Evolutionary conservation across 208 protist genomes (phyloP).

Genomic region (Herpetomonas samuelpessoai): DNA sequence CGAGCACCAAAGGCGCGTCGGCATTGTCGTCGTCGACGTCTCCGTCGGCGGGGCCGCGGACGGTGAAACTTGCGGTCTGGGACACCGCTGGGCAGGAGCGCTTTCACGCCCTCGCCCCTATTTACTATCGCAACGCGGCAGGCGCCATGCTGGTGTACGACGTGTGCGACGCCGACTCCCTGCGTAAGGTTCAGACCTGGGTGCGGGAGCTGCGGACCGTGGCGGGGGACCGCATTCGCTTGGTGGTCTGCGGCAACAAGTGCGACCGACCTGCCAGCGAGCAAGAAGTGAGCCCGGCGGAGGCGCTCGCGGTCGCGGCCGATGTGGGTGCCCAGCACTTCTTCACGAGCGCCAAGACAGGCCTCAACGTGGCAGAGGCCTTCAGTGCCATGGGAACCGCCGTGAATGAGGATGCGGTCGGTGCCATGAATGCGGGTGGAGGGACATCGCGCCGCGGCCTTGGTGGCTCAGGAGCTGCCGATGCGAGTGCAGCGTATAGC

Average conservation of each 20-base stretch:
- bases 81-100: conserved; percentile 81
- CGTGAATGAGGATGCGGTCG: background rate
- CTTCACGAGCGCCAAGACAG: conserved; percentile 67
- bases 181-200: conserved; percentile 94
- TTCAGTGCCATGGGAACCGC: conserved; percentile 62
- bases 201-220: conserved; percentile 93
- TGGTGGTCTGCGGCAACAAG: conserved; percentile 96
- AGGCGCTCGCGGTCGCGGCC: conserved; percentile 60
- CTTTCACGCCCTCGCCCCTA: conserved; percentile 79
- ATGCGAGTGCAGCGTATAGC: background rate
- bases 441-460: conserved; percentile 1
- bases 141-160: conserved; percentile 96
- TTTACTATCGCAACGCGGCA: conserved; percentile 84
- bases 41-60: conserved; percentile 15
- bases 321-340: conserved; percentile 63
- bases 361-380: conserved; percentile 52
- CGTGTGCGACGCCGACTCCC: conserved; percentile 92
- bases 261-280: conserved; percentile 69
- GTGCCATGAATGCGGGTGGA: conserved; percentile 1
- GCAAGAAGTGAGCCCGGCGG: conserved; percentile 64
- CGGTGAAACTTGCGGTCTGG: conserved; percentile 58
- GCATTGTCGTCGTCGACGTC: conserved; percentile 1
- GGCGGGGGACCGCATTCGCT: conserved; percentile 83
- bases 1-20: conserved; percentile 9
- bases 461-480: background rate